Conservation (phyloP, 2,329 filamentous ascomycete genomes). For the Akanthomyces dipterigenus region DNA sequence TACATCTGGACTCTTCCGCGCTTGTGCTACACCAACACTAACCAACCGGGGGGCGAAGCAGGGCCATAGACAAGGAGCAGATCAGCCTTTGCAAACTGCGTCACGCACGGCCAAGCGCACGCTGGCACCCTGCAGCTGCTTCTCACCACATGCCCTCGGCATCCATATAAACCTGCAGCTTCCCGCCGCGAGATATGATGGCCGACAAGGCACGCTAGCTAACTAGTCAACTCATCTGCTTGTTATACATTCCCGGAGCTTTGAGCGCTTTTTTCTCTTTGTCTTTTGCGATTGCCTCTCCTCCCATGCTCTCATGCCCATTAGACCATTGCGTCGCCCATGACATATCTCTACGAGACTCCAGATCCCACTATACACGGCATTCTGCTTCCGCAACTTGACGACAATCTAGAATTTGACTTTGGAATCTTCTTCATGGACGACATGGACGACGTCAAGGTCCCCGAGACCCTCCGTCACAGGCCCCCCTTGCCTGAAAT, state of each 20-base stretch:
- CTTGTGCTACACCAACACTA: background rate
- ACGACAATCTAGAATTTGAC: background rate
- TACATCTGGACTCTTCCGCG: background rate
- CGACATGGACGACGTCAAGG: background rate
- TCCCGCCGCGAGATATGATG: background rate
- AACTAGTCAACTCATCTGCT: background rate
- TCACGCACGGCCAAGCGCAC: background rate
- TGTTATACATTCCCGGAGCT: background rate
- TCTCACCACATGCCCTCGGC: background rate
- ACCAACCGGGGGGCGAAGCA: background rate
- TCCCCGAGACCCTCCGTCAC: slow-evolving; percentile 4
- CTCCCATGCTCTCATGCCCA: background rate
- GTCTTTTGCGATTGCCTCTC: background rate
- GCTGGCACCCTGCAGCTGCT: background rate
- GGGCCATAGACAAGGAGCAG: background rate
- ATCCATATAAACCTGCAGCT: slow-evolving; percentile 6
- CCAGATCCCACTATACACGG: slow-evolving; percentile 8
- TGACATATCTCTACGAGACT: slow-evolving; percentile 7
- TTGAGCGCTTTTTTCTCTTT: background rate
- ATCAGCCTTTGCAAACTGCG: background rate
- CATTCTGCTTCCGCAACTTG: background rate
- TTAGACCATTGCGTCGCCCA: background rate
- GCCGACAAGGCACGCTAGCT: background rate
- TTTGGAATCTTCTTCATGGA: slow-evolving; percentile 9
- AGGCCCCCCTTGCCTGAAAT: background rate